Evolutionary conservation across 202 grass and related monocot species (phyloP).

Genomic region (Panicum virgatum): DNA sequence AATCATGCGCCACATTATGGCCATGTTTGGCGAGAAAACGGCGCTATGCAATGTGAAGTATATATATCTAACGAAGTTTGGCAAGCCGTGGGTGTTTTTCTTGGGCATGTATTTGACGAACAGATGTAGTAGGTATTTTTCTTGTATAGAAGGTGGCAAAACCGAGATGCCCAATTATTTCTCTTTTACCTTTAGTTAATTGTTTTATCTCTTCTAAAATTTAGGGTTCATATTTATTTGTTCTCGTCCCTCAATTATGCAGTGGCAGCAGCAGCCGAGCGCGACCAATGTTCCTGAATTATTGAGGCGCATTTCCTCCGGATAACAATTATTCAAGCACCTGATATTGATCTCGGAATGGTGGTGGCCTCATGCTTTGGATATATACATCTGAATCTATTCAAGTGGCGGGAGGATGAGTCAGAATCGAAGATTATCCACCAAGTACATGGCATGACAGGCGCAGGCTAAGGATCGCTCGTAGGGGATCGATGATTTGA

Average conservation of each 20-base stretch:
- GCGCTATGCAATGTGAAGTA: neutral
- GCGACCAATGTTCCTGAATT: constrained; percentile 27
- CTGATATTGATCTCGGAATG: constrained; percentile 29
- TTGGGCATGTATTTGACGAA: too few relatives aligned
- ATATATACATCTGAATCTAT: neutral
- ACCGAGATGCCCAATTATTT: too few relatives aligned
- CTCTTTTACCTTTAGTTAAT: too few relatives aligned
- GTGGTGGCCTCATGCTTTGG: neutral
- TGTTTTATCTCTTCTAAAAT: too few relatives aligned
- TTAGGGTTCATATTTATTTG: too few relatives aligned
- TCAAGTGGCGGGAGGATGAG: neutral
- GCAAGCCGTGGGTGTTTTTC: too few relatives aligned
- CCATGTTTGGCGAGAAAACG: neutral
- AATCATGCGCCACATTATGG: neutral
- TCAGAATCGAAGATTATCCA: neutral
- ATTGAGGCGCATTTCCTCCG: constrained; percentile 34
- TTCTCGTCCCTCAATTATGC: too few relatives aligned
- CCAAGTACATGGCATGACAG: neutral
- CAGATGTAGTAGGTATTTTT: too few relatives aligned
- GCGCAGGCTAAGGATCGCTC: neutral
- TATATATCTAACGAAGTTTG: too few relatives aligned
- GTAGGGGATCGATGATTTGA: too few relatives aligned
- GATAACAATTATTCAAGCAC: constrained; percentile 47
- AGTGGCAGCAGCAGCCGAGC: neutral
- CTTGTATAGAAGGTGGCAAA: too few relatives aligned